A percentile compares a stretch with the other conserved stretches of the same genome.
Conservation (phyloP, 2,329 filamentous ascomycete species). For the Cladosporium sp. region DNA sequence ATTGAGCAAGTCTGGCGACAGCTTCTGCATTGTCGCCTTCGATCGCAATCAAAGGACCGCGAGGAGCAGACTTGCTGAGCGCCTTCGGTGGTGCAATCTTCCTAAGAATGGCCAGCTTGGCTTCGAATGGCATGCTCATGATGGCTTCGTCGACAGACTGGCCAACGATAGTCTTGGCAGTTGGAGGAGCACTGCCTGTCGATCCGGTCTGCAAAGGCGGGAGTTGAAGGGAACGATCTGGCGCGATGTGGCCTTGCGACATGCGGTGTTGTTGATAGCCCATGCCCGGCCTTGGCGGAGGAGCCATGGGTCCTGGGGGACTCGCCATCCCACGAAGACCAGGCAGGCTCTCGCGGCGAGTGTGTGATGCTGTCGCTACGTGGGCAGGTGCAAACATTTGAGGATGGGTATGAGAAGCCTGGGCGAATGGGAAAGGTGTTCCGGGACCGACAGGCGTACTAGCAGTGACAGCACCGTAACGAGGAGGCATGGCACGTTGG, state of each 20-base stretch:
- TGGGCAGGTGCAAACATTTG: constrained; percentile 36
- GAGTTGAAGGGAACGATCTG: constrained; percentile 49
- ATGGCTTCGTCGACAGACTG: constrained; percentile 53
- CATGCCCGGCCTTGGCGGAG: constrained; percentile 48
- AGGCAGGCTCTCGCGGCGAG: constrained; percentile 41
- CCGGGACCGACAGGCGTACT: constrained; percentile 23
- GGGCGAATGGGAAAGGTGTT: constrained; percentile 39
- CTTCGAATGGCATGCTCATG: constrained; percentile 68
- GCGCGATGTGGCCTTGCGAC: constrained; percentile 28
- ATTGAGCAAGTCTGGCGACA: constrained; percentile 61
- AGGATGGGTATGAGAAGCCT: constrained; percentile 32
- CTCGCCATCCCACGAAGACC: constrained; percentile 27
- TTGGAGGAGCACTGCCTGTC: neutral
- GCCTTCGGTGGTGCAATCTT: constrained; percentile 68
- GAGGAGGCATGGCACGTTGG: constrained; percentile 33
- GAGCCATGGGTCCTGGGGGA: constrained; percentile 45
- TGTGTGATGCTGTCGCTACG: constrained; percentile 25
- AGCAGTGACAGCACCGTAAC: constrained; percentile 22
- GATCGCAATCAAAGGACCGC: constrained; percentile 78
- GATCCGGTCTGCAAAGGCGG: constrained; percentile 49
- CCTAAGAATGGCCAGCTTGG: constrained; percentile 72
- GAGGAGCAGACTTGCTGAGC: constrained; percentile 35
- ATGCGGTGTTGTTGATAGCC: constrained; percentile 33
- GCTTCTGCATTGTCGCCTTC: constrained; percentile 68
- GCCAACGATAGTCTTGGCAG: neutral